A percentile compares a stretch with the other conserved stretches of the same genome.
Conservation (phyloP, 2,329 filamentous ascomycete genomes). For the Pseudogymnoascus sp. region DNA sequence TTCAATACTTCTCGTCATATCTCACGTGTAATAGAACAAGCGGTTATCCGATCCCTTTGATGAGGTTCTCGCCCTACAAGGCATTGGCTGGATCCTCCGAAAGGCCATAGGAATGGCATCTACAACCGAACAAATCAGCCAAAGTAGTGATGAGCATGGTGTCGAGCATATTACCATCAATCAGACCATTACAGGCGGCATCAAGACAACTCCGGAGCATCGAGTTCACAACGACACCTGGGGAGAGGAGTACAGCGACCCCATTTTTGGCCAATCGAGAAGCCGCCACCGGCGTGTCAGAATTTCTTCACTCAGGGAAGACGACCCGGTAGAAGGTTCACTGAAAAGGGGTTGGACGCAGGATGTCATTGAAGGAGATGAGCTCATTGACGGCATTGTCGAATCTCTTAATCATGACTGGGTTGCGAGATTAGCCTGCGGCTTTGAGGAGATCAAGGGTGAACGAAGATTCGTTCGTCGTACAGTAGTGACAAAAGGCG, state of each 20-base stretch:
- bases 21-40: conserved; percentile 34
- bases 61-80: conserved; percentile 48
- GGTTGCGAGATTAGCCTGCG: not conserved
- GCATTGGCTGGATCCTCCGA: conserved; percentile 47
- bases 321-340: not conserved
- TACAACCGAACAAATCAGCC: conserved; percentile 36
- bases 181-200: not conserved
- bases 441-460: not conserved
- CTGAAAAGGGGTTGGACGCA: not conserved
- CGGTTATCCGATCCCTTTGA: conserved; percentile 48
- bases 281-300: not conserved
- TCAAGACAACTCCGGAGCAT: not conserved
- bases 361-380: not conserved
- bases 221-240: not conserved
- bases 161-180: not conserved
- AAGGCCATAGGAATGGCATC: conserved; percentile 51
- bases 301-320: not conserved
- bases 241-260: not conserved
- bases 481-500: conserved; percentile 1
- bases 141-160: conserved; percentile 19
- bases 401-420: not conserved
- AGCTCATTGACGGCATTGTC: not conserved
- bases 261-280: not conserved
- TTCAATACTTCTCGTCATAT: not conserved
- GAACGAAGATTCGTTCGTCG: not conserved